Base-by-base conservation (phyloP, 2,329 filamentous ascomycete species). In the Aspergillus candidus region DNA sequence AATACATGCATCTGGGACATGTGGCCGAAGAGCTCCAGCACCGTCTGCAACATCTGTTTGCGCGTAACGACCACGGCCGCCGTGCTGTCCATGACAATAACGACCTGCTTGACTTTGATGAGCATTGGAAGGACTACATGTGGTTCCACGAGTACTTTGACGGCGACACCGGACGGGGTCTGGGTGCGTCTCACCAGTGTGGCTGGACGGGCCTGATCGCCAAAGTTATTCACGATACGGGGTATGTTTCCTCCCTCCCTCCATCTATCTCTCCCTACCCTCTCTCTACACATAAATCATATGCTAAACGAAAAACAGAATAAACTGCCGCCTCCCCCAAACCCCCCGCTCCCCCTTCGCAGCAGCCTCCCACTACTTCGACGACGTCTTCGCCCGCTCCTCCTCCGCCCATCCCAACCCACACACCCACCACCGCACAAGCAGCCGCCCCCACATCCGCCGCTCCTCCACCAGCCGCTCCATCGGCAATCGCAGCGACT, bases 131-230 rank as follows among this genome's bases (percentile, higher is more conserved):
- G 66, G 90, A 94, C 59, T 81, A 90, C 59, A 74, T 97, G 57
- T 96, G 88, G 87, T 97, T 94, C 76, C 86, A 94, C 63, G 91
- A 97, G 66, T 97, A 94, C 75, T 97, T 97, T 62, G 91, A 97
- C 61, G 91, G 89, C 32, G 90, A 97, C 63, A 83, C 76, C 40
- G 91, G 91, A 11, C 84, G 89, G 54, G 91, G 93, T 12, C 77
- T 97, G 1, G 91, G 91, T 45, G 88, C 91, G 32, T 91, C 84
- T 38, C 93, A 97, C 67, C 93, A 97, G 67, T 95, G 88, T 61
- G 91, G 91, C 39, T 97, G 93, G 91, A 96, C 91, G 32, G 91
- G 91, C 17, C 69, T 97, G 54, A 89, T 97, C 64, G 91, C 91
- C 18, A 90, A 94, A 69, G 86, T 97, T 80, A 97, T 97, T 48